Percentiles rank a stretch among this genome's conserved stretches.
Evolutionary conservation across 2,329 filamentous ascomycete genomes (phyloP).

Genomic region (Verticillium alfalfae): DNA sequence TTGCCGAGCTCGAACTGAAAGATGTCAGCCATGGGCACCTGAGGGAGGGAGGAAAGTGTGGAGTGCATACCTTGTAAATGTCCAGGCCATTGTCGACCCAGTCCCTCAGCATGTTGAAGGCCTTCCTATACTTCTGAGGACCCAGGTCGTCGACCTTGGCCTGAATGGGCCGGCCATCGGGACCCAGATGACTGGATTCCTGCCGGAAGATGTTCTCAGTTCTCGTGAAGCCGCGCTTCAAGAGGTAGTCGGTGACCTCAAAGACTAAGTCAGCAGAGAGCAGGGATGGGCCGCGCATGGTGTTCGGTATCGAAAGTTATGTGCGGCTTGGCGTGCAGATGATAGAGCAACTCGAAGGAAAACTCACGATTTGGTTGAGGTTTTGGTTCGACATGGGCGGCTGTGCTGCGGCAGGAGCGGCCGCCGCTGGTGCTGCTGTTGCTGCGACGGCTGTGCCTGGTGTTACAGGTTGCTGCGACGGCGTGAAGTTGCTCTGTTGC

Average conservation of each 20-base stretch:
- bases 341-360: slow-evolving; percentile 11
- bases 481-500: neutral
- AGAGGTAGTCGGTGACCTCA: slow-evolving; percentile 84
- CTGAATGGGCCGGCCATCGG: slow-evolving; percentile 72
- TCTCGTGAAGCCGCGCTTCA: slow-evolving; percentile 89
- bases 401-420: neutral
- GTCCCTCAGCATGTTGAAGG: slow-evolving; percentile 66
- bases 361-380: slow-evolving; percentile 88
- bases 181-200: slow-evolving; percentile 79
- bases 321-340: neutral
- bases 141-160: slow-evolving; percentile 61
- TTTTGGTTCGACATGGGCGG: slow-evolving; percentile 73
- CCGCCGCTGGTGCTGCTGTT: neutral
- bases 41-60: neutral
- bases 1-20: slow-evolving; percentile 76
- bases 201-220: slow-evolving; percentile 90
- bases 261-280: neutral
- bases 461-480: slow-evolving; percentile 1
- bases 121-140: slow-evolving; percentile 70
- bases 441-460: neutral
- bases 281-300: neutral
- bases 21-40: neutral
- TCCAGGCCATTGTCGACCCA: slow-evolving; percentile 93
- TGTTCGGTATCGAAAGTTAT: neutral
- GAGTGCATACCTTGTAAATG: slow-evolving; percentile 75